Base-by-base conservation (phyloP, 768 basidiomycete genomes). In the Suillus alpinus region DNA sequence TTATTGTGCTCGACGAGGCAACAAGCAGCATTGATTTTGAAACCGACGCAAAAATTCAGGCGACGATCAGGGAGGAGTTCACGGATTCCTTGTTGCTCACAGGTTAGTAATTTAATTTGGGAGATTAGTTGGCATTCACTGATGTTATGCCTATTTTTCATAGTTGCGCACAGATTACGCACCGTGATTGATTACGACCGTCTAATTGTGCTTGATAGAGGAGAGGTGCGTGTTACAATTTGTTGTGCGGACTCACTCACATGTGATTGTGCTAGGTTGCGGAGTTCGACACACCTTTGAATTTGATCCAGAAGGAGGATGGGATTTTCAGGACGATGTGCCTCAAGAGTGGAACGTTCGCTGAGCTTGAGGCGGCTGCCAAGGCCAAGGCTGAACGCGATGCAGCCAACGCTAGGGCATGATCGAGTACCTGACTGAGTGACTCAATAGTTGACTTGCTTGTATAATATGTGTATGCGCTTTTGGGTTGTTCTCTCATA, bases 21-120 rank as follows among this genome's bases (percentile, higher is more conserved):
- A 93, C 91, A 7, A 91, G 89, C 61, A 91, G 89, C 67, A 92
- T 94, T 59, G 91, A 93, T 69, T 89, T 94, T 66, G 87, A 85
- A 13, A 94, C 94, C 44, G 95, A 95, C 67, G 83, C 89, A 8
- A 94, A 94, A 75, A 96, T 96, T 59, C 94, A 96, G 70, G 79
- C 84, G 34, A 89, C 94, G 1, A 95, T 97, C 51, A 80, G 94
- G 6, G 87, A 90, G 65, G 92, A 96, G 67, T 96, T 96, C 70
- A 84, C 79, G 6, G 81, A 85, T 46, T 89, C 87, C 8, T 75
- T 94, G 44, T 72, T 94, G 47, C 70, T 95, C 52, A 92, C 90
- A 5, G 83, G 89, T 89, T 65, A 10, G 83, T 76, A 16, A 9
- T 12, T 13, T 36, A 49, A 34, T 47, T 59, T 18, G 36, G 3